Evolutionary conservation across 2,329 filamentous ascomycete genomes (phyloP).

Genomic region (Fusarium sp.): DNA sequence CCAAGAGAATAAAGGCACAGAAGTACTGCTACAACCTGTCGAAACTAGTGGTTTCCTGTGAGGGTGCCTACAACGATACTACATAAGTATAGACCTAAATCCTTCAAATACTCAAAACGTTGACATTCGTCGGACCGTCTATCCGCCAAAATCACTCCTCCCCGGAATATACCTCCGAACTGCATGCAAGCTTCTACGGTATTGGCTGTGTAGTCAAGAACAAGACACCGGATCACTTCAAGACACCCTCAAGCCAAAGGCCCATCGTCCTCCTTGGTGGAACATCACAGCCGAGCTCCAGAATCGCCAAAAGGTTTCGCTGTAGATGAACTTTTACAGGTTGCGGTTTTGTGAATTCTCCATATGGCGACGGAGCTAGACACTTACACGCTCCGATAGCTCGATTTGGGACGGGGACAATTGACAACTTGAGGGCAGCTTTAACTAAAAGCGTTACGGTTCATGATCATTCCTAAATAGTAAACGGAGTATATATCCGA

Average conservation of each 20-base stretch:
- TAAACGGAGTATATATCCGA: too few species aligned
- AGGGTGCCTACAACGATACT: not conserved
- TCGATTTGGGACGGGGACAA: not conserved
- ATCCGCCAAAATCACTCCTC: constrained; percentile 21
- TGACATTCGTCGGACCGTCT: constrained; percentile 17
- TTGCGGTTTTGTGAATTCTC: constrained; percentile 9
- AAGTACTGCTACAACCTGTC: not conserved
- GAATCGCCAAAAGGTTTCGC: not conserved
- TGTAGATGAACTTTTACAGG: not conserved
- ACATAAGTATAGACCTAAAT: constrained; percentile 1
- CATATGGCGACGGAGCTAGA: constrained; percentile 12
- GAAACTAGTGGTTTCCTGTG: constrained; percentile 1
- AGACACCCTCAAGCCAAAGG: not conserved
- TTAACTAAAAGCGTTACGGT: not conserved
- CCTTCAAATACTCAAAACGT: not conserved
- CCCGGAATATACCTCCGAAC: not conserved
- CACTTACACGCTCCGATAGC: constrained; percentile 8
- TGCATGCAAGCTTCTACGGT: not conserved
- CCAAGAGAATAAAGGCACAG: constrained; percentile 1
- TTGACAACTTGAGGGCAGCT: not conserved
- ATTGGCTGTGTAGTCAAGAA: not conserved
- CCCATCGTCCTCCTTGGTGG: constrained; percentile 14
- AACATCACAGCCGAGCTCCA: not conserved
- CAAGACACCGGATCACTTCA: not conserved
- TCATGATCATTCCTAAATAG: not conserved